These are phyloP conservation scores for Ceratobasidium papillatum DNA, from an alignment of 1,284 basidiomycete species.

Conservation along the genomic window DNA sequence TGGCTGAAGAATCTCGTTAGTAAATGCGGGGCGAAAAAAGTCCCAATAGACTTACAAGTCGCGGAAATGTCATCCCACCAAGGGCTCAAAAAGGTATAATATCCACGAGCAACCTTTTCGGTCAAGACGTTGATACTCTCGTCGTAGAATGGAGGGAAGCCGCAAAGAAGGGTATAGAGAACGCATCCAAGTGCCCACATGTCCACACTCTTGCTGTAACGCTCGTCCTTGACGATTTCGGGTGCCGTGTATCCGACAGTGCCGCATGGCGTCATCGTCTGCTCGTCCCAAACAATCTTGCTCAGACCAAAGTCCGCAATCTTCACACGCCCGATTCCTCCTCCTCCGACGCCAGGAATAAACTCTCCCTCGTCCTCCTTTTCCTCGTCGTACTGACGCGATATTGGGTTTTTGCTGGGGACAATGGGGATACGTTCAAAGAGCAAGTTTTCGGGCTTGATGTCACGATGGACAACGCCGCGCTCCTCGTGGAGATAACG, in stretches of 20 bases:
- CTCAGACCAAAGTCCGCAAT: slow-evolving; percentile 99
- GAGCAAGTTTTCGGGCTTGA: slow-evolving; percentile 98
- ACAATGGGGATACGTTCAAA: slow-evolving; percentile 95
- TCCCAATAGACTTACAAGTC: slow-evolving; percentile 63
- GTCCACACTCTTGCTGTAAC: slow-evolving; percentile 98
- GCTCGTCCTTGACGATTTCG: slow-evolving; percentile 99
- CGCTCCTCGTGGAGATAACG: slow-evolving; percentile 97
- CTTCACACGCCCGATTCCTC: slow-evolving; percentile 97
- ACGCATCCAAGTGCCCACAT: slow-evolving; percentile 99
- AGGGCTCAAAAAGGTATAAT: slow-evolving; percentile 98
- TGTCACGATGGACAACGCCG: slow-evolving; percentile 96
- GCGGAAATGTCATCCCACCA: slow-evolving; percentile 99
- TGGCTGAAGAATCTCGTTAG: slow-evolving; percentile 64
- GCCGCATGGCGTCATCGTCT: slow-evolving; percentile 99
- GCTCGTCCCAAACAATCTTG: slow-evolving; percentile 99
- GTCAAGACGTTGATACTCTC: slow-evolving; percentile 98
- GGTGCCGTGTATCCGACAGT: slow-evolving; percentile 99
- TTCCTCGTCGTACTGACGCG: slow-evolving; percentile 95
- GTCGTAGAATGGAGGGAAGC: slow-evolving; percentile 99
- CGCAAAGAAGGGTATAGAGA: slow-evolving; percentile 97
- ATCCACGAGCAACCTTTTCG: slow-evolving; percentile 96
- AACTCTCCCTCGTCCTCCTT: slow-evolving; percentile 99
- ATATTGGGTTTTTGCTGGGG: slow-evolving; percentile 79
- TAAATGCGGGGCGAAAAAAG: slow-evolving; percentile 40
- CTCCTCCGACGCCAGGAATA: slow-evolving; percentile 88